Evolutionary conservation across 805 yeast species (phyloP).

Genomic region (Kodamaea laetipori): DNA sequence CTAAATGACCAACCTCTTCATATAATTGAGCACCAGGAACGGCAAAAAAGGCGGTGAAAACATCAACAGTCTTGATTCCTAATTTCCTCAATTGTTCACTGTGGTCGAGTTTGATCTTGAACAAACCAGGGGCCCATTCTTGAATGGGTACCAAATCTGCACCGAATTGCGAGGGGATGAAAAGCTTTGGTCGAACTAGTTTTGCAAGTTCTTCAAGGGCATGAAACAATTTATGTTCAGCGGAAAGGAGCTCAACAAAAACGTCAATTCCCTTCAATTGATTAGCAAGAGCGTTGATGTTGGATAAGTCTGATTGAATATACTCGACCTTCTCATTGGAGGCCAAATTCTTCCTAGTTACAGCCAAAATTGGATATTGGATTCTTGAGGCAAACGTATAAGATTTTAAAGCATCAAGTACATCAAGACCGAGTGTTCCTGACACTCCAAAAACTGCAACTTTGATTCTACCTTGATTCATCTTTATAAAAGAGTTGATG

Average conservation of each 20-base stretch:
- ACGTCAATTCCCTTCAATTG: conserved; percentile 53
- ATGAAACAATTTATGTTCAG: conserved; percentile 29
- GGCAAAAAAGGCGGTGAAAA: conserved; percentile 43
- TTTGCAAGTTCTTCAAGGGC: conserved; percentile 41
- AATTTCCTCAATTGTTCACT: conserved; percentile 39
- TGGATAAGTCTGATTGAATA: conserved; percentile 33
- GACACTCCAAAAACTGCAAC: conserved; percentile 56
- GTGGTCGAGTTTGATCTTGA: conserved; percentile 36
- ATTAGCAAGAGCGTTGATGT: conserved; percentile 29
- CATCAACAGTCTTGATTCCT: conserved; percentile 51
- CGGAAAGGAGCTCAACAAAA: conserved; percentile 46
- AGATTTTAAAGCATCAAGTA: conserved; percentile 46
- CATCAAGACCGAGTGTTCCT: conserved; percentile 55
- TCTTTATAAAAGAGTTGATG: too few species aligned
- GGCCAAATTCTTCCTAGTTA: conserved; percentile 44
- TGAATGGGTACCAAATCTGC: conserved; percentile 37
- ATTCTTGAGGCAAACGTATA: conserved; percentile 44
- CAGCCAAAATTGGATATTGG: conserved; percentile 50
- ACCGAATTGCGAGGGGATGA: conserved; percentile 66
- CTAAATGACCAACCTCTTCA: conserved; percentile 37
- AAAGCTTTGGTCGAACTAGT: conserved; percentile 49
- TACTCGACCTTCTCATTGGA: conserved; percentile 42
- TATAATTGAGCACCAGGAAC: conserved; percentile 35
- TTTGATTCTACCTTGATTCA: neutral
- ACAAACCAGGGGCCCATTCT: conserved; percentile 36